Conservation (phyloP, 1,284 basidiomycete genomes). For the Flammula alnicola region DNA sequence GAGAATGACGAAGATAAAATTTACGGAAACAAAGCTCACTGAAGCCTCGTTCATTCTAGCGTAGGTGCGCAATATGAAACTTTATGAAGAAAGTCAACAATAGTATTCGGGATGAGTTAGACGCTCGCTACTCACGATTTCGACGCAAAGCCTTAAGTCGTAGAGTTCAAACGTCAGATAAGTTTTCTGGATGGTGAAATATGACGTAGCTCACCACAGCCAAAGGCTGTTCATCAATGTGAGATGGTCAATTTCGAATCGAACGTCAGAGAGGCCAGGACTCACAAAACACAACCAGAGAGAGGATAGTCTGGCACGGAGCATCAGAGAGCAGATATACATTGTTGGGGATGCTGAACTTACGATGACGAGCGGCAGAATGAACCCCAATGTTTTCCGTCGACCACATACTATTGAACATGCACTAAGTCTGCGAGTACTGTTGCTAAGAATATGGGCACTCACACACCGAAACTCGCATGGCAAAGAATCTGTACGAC, state of each 20-base stretch:
- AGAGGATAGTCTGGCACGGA: conserved; percentile 12
- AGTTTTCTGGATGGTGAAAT: background rate
- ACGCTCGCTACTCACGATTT: conserved; percentile 6
- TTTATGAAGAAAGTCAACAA: background rate
- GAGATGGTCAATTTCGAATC: background rate
- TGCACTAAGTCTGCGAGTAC: background rate
- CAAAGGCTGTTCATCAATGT: background rate
- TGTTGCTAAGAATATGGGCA: background rate
- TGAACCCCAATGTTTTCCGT: conserved; percentile 7
- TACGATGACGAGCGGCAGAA: conserved; percentile 20
- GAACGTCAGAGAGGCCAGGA: background rate
- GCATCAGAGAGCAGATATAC: background rate
- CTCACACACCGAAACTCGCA: conserved; percentile 31
- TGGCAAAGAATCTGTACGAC: conserved; percentile 24
- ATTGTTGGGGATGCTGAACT: background rate
- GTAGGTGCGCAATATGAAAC: conserved; percentile 13
- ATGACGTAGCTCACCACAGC: conserved; percentile 8
- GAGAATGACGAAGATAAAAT: conserved; percentile 1
- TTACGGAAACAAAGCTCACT: conserved; percentile 2
- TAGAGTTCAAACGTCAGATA: background rate
- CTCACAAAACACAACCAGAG: conserved; percentile 21
- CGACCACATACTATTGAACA: conserved; percentile 16
- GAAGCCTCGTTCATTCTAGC: conserved; percentile 11
- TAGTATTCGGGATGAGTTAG: too few species aligned
- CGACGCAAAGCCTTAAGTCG: conserved; percentile 19